Conservation (phyloP, 2,329 filamentous ascomycete genomes). For the Bisporella sp. region DNA sequence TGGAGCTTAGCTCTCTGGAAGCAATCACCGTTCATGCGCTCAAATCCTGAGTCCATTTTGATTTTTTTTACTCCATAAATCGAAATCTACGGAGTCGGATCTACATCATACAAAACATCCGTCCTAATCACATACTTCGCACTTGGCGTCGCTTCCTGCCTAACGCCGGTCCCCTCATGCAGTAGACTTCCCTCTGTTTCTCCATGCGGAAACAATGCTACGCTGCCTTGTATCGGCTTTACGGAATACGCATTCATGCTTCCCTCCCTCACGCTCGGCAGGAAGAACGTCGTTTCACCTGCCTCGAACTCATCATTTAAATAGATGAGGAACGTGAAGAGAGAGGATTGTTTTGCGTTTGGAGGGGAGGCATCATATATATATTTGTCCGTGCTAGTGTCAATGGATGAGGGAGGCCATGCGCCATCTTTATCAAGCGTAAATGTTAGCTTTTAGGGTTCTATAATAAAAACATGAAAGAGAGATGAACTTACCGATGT, state of each 20-base stretch:
- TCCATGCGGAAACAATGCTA: conserved; percentile 64
- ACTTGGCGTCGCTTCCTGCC: conserved; percentile 45
- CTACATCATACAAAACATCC: conserved; percentile 63
- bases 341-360: conserved; percentile 53
- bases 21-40: too few relatives aligned
- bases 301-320: conserved; percentile 66
- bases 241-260: conserved; percentile 63
- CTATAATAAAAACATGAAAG: background rate
- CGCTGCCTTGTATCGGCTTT: conserved; percentile 60
- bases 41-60: too few relatives aligned
- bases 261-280: conserved; percentile 57
- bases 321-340: conserved; percentile 65
- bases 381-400: conserved; percentile 39
- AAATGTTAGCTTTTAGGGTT: background rate
- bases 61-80: too few relatives aligned
- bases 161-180: conserved; percentile 65
- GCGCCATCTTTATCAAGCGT: conserved; percentile 45
- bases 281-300: conserved; percentile 65
- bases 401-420: conserved; percentile 64
- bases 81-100: conserved; percentile 1
- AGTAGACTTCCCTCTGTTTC: conserved; percentile 57
- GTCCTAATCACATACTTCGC: conserved; percentile 66
- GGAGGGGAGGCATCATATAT: conserved; percentile 59
- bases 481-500: conserved; percentile 42
- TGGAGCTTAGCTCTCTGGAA: too few relatives aligned